These are phyloP conservation scores for Benincasa hispida DNA, from an alignment of 306 rosid species.

Conservation along the genomic window DNA sequence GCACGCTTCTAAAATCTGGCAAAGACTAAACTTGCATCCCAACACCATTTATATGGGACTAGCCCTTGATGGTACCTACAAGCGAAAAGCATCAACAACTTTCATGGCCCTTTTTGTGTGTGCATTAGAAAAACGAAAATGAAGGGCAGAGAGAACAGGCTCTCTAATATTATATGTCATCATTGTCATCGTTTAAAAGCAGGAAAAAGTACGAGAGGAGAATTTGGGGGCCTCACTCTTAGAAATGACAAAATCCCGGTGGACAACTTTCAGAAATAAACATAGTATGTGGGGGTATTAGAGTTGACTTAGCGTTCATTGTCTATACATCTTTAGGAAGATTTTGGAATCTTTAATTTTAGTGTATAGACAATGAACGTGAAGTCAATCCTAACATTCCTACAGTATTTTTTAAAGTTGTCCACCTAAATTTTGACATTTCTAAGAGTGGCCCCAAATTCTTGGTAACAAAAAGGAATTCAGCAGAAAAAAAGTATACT, in stretches of 20 bases:
- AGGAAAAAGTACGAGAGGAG: background rate
- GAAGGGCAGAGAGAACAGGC: background rate
- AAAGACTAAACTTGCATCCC: background rate
- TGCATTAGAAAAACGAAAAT: background rate
- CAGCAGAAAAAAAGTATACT: background rate
- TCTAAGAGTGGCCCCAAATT: too few species aligned
- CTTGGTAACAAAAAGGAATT: background rate
- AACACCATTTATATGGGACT: background rate
- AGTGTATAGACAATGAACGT: too few species aligned
- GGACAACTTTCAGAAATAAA: too few species aligned
- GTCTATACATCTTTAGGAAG: too few species aligned
- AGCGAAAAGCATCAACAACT: background rate
- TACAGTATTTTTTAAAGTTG: too few species aligned
- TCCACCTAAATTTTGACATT: too few species aligned
- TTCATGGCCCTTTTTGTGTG: background rate
- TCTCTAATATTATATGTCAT: background rate
- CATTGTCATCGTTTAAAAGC: background rate
- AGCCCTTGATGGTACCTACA: slow-evolving; percentile 1
- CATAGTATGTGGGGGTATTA: too few species aligned
- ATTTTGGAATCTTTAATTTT: too few species aligned
- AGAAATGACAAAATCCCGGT: too few species aligned
- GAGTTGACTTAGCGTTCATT: too few species aligned
- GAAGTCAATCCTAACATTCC: too few species aligned
- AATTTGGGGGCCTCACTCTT: too few species aligned
- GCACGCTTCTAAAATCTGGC: background rate